Evolutionary conservation across 371 early-diverging fungal species (phyloP), one percentile per base, ranked within the genome.

Genomic region (Thermomucor indicae-seudaticae): DNA sequence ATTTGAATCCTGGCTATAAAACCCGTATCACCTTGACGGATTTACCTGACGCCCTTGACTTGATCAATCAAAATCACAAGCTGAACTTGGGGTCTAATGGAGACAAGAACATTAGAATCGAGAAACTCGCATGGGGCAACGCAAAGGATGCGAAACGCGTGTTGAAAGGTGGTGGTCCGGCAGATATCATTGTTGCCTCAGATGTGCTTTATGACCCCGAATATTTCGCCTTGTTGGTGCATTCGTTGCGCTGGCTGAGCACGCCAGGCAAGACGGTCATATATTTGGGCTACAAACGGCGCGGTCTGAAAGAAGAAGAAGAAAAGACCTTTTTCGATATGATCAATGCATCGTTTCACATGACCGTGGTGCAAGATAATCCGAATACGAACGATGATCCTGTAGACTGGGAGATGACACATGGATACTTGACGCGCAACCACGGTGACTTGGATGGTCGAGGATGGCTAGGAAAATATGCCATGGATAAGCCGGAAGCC

Each of bases 271-370:
- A 47, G 0, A 77, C 81, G 0, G 53, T 55, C 14, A 67, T 81
- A 6, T 77, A 67, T 32, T 48, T 84, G 34, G 80, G 81, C 0
- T 80, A 80, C 57, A 84, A 84, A 49, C 73, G 64, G 16, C 60
- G 84, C 20, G 76, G 69, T 1, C 34, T 81, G 4, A 57, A 56
- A 5, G 49, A 38, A 0, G 53, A 51, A 5, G 72, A 67, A 22
- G 84, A 84, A 44, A 30, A 24, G 1, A 11, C 28, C 4, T 84
- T 84, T 43, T 81, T 84, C 59, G 29, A 58, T 3, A 30, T 45
- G 17, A 65, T 64, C 22, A 41, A 38, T 2, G 30, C 23, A 12
- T 35, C 51, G 28, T 64, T 70, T 30, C 41, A 57, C 39, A 48
- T 60, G n/a, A 16, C 40, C 1, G 27, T 25, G 0, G 20, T 53